Base-by-base conservation (phyloP, 345 rosid species). In the Acer campestre region DNA sequence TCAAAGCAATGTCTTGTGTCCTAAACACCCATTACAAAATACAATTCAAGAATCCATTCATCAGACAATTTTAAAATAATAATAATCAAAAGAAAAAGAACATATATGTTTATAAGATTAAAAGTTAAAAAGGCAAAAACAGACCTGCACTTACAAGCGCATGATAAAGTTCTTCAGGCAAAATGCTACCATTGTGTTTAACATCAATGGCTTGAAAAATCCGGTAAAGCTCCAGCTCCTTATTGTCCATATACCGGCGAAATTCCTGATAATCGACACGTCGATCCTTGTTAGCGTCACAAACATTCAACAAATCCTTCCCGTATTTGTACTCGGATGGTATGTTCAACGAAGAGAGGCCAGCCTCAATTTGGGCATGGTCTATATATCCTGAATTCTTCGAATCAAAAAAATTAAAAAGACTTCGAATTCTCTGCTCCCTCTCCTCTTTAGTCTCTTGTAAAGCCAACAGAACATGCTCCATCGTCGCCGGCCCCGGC, bases 191-290 rank as follows among this genome's bases (percentile, higher is more conserved):
- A 64, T 87, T 86, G 72, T 88, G 96, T 55, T 89, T 89, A 70
- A 89, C 93, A 83, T 91, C 96, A 80, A 91, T 91, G 20, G 93
- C 87, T 81, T 91, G 89, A 71, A 91, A 91, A 8, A 91, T 90
- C 42, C 89, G 77, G 73, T 91, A 91, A 51, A 91, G 77, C 84
- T 91, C 96, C 18, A 91, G 90, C 77, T 91, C 96, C 73, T 91
- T 90, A 80, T 86, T 92, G 49, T 91, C 96, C 96, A 91, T 91
- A 76, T 91, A 91, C 25, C 89, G 77, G 80, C 89, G 80, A 69
- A 91, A 91, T 84, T 91, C 96, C 55, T 83, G 82, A 53, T 89
- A 91, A 79, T 88, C 91, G 17, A 91, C 92, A 29, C 89, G 83
- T 31, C 93, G 93, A 61, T 91, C 96, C 59, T 85, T 75, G 29